Conservation (phyloP, 2,329 filamentous ascomycete species). For the Fusarium sp. region DNA sequence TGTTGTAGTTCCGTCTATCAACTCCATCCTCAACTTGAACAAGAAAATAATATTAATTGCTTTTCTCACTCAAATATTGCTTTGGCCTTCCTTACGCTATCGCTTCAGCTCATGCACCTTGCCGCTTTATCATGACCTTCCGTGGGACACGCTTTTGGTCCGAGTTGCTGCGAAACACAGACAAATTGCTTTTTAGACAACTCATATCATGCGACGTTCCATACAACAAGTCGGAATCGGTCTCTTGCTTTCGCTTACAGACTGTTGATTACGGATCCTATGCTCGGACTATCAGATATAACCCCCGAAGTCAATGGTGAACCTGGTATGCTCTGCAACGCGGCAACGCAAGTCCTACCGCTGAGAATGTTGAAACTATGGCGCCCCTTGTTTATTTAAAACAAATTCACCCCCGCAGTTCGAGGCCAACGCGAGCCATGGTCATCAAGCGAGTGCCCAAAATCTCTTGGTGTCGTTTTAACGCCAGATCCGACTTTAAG, state of each 20-base stretch:
- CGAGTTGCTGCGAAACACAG: neutral
- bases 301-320: neutral
- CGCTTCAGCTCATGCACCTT: constrained; percentile 17
- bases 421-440: neutral
- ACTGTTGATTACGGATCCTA: neutral
- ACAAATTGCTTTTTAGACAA: constrained; percentile 5
- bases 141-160: neutral
- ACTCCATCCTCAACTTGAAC: neutral
- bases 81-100: neutral
- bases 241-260: neutral
- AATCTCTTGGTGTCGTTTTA: constrained; percentile 5
- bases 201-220: neutral
- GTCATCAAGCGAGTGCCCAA: neutral
- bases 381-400: constrained; percentile 1
- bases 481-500: constrained; percentile 4
- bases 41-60: neutral
- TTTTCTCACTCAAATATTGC: neutral
- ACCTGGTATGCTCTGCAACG: neutral
- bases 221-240: neutral
- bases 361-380: constrained; percentile 3
- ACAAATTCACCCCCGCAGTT: neutral
- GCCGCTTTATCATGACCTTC: neutral
- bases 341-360: neutral
- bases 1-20: neutral
- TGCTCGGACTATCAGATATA: neutral